Base-by-base conservation (phyloP, 2,329 filamentous ascomycete genomes). In the Diaporthe humulicola region DNA sequence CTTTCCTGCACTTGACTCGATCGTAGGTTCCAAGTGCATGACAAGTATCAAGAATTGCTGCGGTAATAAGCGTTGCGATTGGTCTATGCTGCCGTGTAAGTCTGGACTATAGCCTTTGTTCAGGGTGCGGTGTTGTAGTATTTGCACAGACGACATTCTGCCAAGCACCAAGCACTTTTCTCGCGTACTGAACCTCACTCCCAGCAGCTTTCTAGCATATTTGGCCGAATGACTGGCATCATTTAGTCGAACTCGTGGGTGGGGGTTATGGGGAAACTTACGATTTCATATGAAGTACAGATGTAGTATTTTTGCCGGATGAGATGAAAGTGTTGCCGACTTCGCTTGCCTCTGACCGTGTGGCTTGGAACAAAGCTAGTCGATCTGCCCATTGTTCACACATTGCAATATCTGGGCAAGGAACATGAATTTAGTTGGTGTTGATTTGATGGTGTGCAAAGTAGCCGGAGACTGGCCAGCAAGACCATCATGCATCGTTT, bases 241-340 rank as follows among this genome's bases (percentile, higher is more conserved):
- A 1, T 4, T 58, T n/a, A 19, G 19, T 22, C 14, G 22, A 4
- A 19, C 9, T 8, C 3, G 10, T 8, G 4, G 6, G 4, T 17
- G 1, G 19, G 10, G 17, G 4, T 19, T 14, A 4, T 3, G 8
- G 19, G 28, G 1, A 7, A n/a, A 58, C 56, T 58, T 22, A 30
- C 56, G 56, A 58, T 58, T 58, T 58, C 56, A 58, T 58, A 15
- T 58, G 56, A 12, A 58, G 30, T 17, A 58, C 14, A 10, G 56
- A 58, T 9, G 36, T 30, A 36, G 30, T 58, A 15, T 14, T 9
- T 10, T 12, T 4, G 9, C 12, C 9, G 28, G 33, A 33, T n/a
- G 33, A 58, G 30, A 58, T 36, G 3, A 36, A 30, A 1, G 56
- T 36, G 30, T 58, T 38, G 3, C 19, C n/a, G 19, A 22, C 30